Evolutionary conservation across 1,139 yeast genomes (phyloP).

Genomic region (Kluyveromyces marxianus): DNA sequence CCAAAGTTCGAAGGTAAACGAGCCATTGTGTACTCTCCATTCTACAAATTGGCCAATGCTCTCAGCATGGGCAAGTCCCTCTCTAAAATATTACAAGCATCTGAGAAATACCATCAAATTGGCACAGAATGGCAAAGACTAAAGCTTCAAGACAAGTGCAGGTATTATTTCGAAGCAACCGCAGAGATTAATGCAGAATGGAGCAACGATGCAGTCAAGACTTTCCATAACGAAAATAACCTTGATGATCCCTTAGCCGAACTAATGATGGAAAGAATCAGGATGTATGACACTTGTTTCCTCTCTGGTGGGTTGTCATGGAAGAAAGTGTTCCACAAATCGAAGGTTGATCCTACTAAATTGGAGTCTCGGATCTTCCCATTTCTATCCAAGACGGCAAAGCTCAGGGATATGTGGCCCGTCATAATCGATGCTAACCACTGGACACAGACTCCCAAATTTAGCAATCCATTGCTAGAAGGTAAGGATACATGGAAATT

Average conservation of each 20-base stretch:
- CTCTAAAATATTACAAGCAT: background rate
- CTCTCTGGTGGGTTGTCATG: slow-evolving; percentile 10
- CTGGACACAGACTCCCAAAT: slow-evolving; percentile 4
- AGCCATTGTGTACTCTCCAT: slow-evolving; percentile 3
- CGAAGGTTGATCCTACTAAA: slow-evolving; percentile 7
- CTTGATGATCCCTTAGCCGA: slow-evolving; percentile 12
- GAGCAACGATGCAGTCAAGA: slow-evolving; percentile 13
- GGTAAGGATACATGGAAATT: slow-evolving; percentile 3
- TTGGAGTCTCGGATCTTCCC: slow-evolving; percentile 18
- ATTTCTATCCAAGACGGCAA: slow-evolving; percentile 10
- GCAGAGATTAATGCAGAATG: slow-evolving; percentile 14
- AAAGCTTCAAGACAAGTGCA: slow-evolving; percentile 13
- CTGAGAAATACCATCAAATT: background rate
- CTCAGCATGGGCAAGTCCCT: background rate
- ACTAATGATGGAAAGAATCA: slow-evolving; percentile 15
- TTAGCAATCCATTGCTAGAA: slow-evolving; percentile 2
- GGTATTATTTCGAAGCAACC: slow-evolving; percentile 14
- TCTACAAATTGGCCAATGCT: background rate
- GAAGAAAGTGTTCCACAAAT: slow-evolving; percentile 7
- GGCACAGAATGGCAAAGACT: slow-evolving; percentile 1
- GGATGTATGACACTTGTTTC: slow-evolving; percentile 20
- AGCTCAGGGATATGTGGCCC: slow-evolving; percentile 15
- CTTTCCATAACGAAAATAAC: slow-evolving; percentile 9
- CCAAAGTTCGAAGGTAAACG: background rate
- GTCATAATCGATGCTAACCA: slow-evolving; percentile 11